phyloP scores from a whole-genome alignment of 2,329 filamentous ascomycete species.

The Clonostachys byssicola region DNA sequence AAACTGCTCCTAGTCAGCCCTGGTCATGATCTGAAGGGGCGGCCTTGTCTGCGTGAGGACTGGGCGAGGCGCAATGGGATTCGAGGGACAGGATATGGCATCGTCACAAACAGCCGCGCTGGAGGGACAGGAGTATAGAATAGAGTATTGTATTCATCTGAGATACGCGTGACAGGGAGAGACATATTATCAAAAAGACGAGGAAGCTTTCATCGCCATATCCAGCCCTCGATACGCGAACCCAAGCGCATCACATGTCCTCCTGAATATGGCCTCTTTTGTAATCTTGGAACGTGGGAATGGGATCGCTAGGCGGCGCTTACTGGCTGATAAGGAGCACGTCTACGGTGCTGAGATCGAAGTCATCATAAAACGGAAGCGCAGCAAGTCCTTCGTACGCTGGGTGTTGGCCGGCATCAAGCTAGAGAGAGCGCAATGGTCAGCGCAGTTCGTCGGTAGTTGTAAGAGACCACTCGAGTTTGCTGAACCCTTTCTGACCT shows the following conservation, averaged over 20 bases:
- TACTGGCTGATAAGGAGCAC: constrained; percentile 99
- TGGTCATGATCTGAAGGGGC: neutral
- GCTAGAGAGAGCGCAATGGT: constrained; percentile 41
- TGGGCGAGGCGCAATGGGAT: neutral
- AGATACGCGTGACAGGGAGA: constrained; percentile 16
- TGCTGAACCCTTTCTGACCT: no score
- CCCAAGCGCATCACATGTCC: constrained; percentile 1
- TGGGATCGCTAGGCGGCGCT: constrained; percentile 33
- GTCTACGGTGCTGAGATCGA: constrained; percentile 95
- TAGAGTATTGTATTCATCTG: constrained; percentile 32
- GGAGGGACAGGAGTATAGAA: constrained; percentile 8
- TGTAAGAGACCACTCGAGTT: no score
- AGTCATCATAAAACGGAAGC: constrained; percentile 97
- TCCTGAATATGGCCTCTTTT: neutral
- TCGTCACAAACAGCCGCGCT: constrained; percentile 2
- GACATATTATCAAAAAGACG: constrained; percentile 1
- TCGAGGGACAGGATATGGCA: neutral
- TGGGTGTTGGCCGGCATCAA: constrained; percentile 95
- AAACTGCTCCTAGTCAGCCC: constrained; percentile 59
- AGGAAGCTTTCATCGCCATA: constrained; percentile 7
- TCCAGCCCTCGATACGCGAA: constrained; percentile 7
- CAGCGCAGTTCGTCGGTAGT: neutral
- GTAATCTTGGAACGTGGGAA: neutral
- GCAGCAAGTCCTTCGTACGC: constrained; percentile 92
- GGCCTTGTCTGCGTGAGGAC: neutral